These are phyloP conservation scores for Antitrichia curtipendula DNA, from an alignment of 225 moss, liverwort and hornwort genomes.

Conservation along the genomic window DNA sequence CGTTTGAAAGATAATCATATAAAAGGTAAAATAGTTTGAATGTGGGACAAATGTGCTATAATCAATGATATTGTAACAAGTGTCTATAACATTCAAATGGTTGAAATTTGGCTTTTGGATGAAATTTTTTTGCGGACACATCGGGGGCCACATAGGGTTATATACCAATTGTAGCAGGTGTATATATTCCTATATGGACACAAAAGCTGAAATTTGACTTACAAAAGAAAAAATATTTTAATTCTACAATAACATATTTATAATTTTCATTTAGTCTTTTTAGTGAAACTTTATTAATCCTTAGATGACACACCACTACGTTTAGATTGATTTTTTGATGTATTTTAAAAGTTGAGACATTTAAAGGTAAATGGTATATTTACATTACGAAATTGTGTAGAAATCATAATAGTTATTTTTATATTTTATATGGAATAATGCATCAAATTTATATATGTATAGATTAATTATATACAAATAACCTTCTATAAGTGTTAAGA, in stretches of 20 bases:
- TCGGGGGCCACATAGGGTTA: no score
- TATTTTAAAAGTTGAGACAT: background rate
- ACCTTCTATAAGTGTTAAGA: fast-evolving
- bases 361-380: background rate
- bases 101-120: background rate
- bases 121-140: no score
- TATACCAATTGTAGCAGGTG: no score
- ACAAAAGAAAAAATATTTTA: background rate
- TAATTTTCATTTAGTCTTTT: background rate
- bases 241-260: background rate
- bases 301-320: background rate
- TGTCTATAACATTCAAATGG: background rate
- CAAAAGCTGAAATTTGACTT: no score
- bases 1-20: background rate
- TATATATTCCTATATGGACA: no score
- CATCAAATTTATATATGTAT: background rate
- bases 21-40: background rate
- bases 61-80: background rate
- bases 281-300: background rate
- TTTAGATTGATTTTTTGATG: background rate
- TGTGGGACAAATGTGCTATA: background rate
- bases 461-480: background rate
- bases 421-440: background rate
- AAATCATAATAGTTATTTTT: background rate
- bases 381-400: background rate